Base-by-base conservation (phyloP, 2,329 filamentous ascomycete species). In the Botrytis fabae region DNA sequence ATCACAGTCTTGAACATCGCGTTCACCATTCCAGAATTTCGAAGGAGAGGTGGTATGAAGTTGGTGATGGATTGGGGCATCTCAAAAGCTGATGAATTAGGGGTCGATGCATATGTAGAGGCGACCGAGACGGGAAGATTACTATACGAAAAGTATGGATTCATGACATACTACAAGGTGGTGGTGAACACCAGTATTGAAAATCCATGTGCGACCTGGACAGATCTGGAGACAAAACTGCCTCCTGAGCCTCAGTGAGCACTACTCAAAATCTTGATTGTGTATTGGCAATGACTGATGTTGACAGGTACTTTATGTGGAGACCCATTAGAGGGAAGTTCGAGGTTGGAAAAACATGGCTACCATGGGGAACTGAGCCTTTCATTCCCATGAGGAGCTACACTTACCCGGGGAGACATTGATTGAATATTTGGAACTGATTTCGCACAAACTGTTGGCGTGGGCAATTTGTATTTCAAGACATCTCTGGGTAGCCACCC, bases 31-130 rank as follows among this genome's bases (percentile, higher is more conserved):
- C 66, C 51, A 16, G 25, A 22, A 28, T 42, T 57, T 32, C 66
- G 66, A 10, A 48, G 44, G 40, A 48, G 25, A 16, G 66, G 66
- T 28, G 66, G 25, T 20, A 48, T 25, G 22, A 69, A 35, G 3
- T 38, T 69, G 66, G 40, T 69, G 51, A 57, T 69, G 66, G 44
- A 59, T 38, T 69, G 66, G 66, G 66, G 66, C 12, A 28, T 57
- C 35, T 2, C 44, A 32, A 57, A 46, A 4, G 66, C 51, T 10
- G 66, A 69, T 44, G 38, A 10, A 18, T 2, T 48, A 7, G 66
- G 46, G 14, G 28, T 69, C 46, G 66, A 69, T n/a, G 28, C 51
- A 25, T 69, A 59, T 28, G 66, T 69, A 22, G 66, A 69, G 28
- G 48, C 66, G 22, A 69, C 51, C 20, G 51, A 69, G 22, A 35